Evolutionary conservation across 1,284 basidiomycete genomes (phyloP), one percentile per base, ranked within the genome.

Genomic region (Mycena citricolor): DNA sequence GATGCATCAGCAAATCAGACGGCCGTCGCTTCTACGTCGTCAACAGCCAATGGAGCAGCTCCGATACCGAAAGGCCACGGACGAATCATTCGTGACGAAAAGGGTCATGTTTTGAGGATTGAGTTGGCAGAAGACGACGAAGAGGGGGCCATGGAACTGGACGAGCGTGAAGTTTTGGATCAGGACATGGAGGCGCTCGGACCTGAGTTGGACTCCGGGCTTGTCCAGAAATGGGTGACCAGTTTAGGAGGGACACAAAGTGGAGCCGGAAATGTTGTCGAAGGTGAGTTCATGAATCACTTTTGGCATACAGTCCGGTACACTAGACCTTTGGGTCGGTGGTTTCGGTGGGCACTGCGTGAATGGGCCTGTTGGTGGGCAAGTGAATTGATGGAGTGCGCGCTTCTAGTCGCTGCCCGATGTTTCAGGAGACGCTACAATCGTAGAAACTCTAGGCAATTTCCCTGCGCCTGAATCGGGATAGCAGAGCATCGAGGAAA

Each of bases 11-110:
- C 23, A 8, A 42, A 50, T 19, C 52, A 55, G 31, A 54, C 46
- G 47, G 46, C 54, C 39, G n/a, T n/a, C n/a, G 45, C 44, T 39
- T 47, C 50, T 41, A 39, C 54, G 38, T 52, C 44, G 33, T 32
- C 51, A 32, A 48, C 47, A 22, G 19, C 42, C 35, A 46, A 43
- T 25, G 1, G 39, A 10, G 24, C 46, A 36, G 38, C 47, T 30
- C 44, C 42, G 20, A 68, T 86, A 33, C 81, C 77, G n/a, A 79
- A 73, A 57, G 87, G 90, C 6, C 87, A 84, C 62, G 95, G 92
- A 12, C 78, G 82, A 54, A 94, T 99, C 54, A 68, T 94, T 40
- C 77, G 93, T 32, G 94, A 97, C 63, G 83, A 76, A 33, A 70
- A 77, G 4, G 95, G 94, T 25, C 87, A 87, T 54, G 74, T 95